phyloP scores from a whole-genome alignment of 345 rosid genomes.

The Linum lewisii region DNA sequence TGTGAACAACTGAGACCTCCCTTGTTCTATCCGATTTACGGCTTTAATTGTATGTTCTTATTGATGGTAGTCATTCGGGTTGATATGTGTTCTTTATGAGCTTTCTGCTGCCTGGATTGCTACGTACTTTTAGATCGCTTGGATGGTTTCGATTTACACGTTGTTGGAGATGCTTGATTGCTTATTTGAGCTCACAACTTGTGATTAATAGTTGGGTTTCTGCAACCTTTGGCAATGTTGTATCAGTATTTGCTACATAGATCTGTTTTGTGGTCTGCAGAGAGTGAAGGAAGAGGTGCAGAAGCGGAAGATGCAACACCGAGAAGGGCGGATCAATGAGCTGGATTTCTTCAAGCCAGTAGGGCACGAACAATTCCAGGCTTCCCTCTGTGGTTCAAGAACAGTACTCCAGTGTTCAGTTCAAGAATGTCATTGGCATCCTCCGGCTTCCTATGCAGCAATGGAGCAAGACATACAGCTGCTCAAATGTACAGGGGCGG shows the following conservation, averaged over 20 bases:
- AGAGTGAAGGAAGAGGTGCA: constrained; percentile 68
- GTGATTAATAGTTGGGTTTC: background rate
- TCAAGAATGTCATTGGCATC: background rate
- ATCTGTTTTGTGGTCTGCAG: constrained; percentile 26
- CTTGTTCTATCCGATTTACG: too few relatives aligned
- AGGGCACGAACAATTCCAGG: constrained; percentile 55
- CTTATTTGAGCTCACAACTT: background rate
- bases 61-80: too few relatives aligned
- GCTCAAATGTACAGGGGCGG: background rate
- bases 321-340: constrained; percentile 20
- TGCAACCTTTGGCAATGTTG: background rate
- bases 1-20: too few relatives aligned
- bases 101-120: too few relatives aligned
- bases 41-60: too few relatives aligned
- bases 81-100: too few relatives aligned
- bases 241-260: background rate
- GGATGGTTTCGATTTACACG: too few relatives aligned
- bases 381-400: constrained; percentile 20
- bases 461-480: background rate
- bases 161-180: background rate
- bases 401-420: background rate
- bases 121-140: too few relatives aligned
- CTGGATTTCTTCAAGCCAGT: constrained; percentile 26
- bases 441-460: background rate
- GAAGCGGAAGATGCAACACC: constrained; percentile 36